Evolutionary conservation across 2,329 filamentous ascomycete genomes (phyloP).

Genomic region (Colletotrichum simmondsii): DNA sequence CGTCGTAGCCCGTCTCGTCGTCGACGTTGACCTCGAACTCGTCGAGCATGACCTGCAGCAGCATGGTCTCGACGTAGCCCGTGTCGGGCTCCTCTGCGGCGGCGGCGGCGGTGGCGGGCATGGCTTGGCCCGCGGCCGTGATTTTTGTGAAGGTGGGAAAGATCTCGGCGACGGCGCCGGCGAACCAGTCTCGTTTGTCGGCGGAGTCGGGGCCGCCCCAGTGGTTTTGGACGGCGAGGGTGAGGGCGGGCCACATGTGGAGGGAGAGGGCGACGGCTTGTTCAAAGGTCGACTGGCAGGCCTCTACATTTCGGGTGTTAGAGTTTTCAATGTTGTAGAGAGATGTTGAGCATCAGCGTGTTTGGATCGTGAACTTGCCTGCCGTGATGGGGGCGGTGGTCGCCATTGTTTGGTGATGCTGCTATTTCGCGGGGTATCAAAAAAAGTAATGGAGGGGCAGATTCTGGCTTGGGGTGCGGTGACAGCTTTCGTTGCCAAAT

Average conservation of each 20-base stretch:
- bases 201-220: constrained; percentile 87
- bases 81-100: constrained; percentile 68
- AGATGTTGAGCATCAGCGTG: too few relatives aligned
- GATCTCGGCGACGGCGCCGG: constrained; percentile 85
- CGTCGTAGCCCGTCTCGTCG: constrained; percentile 82
- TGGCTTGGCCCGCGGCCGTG: constrained; percentile 41
- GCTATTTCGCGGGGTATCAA: constrained; percentile 21
- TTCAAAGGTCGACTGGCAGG: constrained; percentile 75
- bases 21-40: constrained; percentile 95
- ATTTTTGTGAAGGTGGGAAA: constrained; percentile 72
- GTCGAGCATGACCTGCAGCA: constrained; percentile 92
- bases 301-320: neutral
- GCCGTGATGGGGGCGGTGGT: constrained; percentile 30
- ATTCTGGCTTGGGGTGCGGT: neutral
- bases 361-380: constrained; percentile 6
- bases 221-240: constrained; percentile 84
- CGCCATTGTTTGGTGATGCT: constrained; percentile 28
- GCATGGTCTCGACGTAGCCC: constrained; percentile 83
- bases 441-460: constrained; percentile 22
- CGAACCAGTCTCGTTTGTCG: constrained; percentile 97
- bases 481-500: constrained; percentile 17
- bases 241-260: constrained; percentile 88
- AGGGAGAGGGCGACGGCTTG: constrained; percentile 87
- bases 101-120: constrained; percentile 35
- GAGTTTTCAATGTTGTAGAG: too few relatives aligned